Conservation (phyloP, 1,284 basidiomycete species). For the Cutaneotrichosporon sp. region DNA sequence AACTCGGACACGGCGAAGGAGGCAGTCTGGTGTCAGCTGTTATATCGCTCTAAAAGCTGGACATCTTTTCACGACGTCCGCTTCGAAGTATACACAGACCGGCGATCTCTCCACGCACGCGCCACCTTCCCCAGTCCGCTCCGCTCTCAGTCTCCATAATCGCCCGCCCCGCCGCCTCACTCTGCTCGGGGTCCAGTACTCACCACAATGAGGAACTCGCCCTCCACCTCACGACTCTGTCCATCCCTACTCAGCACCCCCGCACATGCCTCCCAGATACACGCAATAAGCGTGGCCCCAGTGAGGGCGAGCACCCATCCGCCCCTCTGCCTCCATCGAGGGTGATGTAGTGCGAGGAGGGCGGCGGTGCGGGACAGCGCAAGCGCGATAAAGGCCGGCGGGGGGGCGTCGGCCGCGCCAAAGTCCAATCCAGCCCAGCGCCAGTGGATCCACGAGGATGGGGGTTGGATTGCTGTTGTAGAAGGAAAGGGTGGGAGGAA, state of each 20-base stretch:
- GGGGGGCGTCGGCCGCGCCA: background rate
- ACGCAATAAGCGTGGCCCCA: constrained; percentile 15
- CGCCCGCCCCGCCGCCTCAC: background rate
- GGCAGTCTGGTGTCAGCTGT: constrained; percentile 19
- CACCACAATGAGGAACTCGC: constrained; percentile 8
- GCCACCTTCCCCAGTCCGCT: background rate
- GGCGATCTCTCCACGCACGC: background rate
- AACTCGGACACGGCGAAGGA: constrained; percentile 20
- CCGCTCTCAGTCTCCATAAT: too few species aligned
- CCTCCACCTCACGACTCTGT: background rate
- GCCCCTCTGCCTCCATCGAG: constrained; percentile 18
- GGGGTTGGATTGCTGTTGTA: background rate
- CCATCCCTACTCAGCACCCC: background rate
- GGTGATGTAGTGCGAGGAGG: constrained; percentile 2
- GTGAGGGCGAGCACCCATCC: constrained; percentile 10
- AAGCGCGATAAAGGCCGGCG: constrained; percentile 6
- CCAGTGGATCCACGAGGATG: background rate
- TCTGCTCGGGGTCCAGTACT: background rate
- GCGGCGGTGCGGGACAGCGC: constrained; percentile 3
- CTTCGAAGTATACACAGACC: background rate
- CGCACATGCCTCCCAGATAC: constrained; percentile 16
- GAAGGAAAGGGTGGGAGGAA: background rate
- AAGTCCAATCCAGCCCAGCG: background rate
- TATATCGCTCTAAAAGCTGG: background rate
- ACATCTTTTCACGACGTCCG: background rate